phyloP scores from a whole-genome alignment of 2,329 filamentous ascomycete genomes.

The Pestalotiopsis sp. region DNA sequence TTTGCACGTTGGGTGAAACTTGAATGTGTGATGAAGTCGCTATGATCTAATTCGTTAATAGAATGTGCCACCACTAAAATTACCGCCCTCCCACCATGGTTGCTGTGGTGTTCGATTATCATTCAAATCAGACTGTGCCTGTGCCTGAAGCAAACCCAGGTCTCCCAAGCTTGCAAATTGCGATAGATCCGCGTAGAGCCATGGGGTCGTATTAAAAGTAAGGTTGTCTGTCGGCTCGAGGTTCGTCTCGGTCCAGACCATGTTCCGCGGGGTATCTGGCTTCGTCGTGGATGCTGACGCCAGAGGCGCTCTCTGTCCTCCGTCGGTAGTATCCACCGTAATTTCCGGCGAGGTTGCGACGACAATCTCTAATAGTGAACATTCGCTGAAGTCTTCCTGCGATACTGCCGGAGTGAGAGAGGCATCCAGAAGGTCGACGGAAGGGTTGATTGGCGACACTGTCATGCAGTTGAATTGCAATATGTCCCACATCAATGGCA shows the following conservation, averaged over 20 bases:
- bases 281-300: slow-evolving; percentile 28
- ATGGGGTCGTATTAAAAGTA: slow-evolving; percentile 44
- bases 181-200: slow-evolving; percentile 44
- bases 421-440: slow-evolving; percentile 42
- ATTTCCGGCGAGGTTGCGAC: slow-evolving; percentile 55
- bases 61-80: slow-evolving; percentile 41
- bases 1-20: too few species aligned
- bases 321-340: slow-evolving; percentile 52
- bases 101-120: slow-evolving; percentile 2
- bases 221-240: slow-evolving; percentile 38
- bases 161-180: slow-evolving; percentile 41
- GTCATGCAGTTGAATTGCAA: slow-evolving; percentile 48
- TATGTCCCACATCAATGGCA: slow-evolving; percentile 56
- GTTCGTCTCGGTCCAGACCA: slow-evolving; percentile 30
- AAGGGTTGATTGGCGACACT: slow-evolving; percentile 36
- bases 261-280: slow-evolving; percentile 25
- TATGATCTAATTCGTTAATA: slow-evolving; percentile 26
- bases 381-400: slow-evolving; percentile 36
- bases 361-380: slow-evolving; percentile 48
- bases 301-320: slow-evolving; percentile 51
- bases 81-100: slow-evolving; percentile 44
- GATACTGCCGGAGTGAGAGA: slow-evolving; percentile 38
- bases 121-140: slow-evolving; percentile 25
- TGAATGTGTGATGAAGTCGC: too few species aligned
- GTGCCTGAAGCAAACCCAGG: slow-evolving; percentile 34